Percentiles rank a stretch among this genome's conserved stretches.
These are phyloP conservation scores for Gnomoniopsis sp. DNA, from an alignment of 2,329 filamentous ascomycete species.

Conservation along the genomic window DNA sequence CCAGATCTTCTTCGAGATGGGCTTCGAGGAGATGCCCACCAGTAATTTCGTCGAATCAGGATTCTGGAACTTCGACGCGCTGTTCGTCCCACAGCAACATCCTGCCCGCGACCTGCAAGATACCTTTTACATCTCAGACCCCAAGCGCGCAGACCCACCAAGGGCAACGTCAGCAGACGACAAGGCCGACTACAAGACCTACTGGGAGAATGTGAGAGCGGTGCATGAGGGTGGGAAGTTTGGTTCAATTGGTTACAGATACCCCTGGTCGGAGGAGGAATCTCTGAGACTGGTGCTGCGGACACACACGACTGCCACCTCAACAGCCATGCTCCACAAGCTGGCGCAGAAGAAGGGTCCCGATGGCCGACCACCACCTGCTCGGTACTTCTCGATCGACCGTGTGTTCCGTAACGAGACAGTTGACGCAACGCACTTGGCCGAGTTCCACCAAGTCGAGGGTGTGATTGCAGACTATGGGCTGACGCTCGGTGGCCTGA, in stretches of 20 bases:
- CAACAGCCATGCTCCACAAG: constrained; percentile 85
- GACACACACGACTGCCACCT: constrained; percentile 93
- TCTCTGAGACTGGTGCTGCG: constrained; percentile 83
- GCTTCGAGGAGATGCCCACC: constrained; percentile 97
- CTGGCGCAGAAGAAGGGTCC: constrained; percentile 79
- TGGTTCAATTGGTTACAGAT: constrained; percentile 93
- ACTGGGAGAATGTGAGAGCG: constrained; percentile 82
- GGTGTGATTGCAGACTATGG: constrained; percentile 97
- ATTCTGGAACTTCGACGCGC: constrained; percentile 98
- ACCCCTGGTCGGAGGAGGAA: constrained; percentile 88
- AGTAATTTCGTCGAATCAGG: constrained; percentile 91
- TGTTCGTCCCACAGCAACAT: constrained; percentile 97
- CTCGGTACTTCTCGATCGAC: constrained; percentile 98
- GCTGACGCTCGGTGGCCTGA: constrained; percentile 85
- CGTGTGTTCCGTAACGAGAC: constrained; percentile 96
- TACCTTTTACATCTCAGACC: constrained; percentile 94
- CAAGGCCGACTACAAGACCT: constrained; percentile 71
- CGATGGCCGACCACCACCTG: constrained; percentile 60
- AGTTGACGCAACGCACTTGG: constrained; percentile 93
- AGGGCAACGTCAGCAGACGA: constrained; percentile 52
- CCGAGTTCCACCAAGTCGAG: constrained; percentile 98
- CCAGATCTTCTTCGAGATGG: constrained; percentile 99
- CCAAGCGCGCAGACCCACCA: constrained; percentile 68
- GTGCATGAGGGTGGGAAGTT: constrained; percentile 92
- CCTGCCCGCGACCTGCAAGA: constrained; percentile 96